These are phyloP conservation scores for Sicyos baderoa DNA, from an alignment of 306 rosid genomes.

Conservation along the genomic window DNA sequence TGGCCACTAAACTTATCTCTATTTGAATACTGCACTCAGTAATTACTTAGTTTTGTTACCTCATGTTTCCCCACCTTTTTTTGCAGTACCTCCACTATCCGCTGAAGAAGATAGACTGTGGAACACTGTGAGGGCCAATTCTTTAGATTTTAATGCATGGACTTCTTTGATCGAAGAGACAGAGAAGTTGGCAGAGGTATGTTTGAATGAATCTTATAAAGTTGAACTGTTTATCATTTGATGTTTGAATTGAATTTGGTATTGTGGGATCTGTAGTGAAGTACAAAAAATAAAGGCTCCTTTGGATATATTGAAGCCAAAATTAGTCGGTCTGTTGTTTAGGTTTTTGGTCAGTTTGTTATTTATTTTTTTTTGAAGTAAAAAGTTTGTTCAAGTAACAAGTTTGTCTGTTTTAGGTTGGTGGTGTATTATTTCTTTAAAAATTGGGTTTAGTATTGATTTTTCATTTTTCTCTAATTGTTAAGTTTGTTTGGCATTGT, in stretches of 20 bases:
- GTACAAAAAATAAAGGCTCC: background rate
- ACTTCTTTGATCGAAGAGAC: slow-evolving; percentile 90
- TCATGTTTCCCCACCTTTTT: slow-evolving; percentile 12
- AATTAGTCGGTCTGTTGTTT: background rate
- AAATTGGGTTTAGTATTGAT: background rate
- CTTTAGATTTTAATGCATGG: slow-evolving; percentile 92
- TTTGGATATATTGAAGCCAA: background rate
- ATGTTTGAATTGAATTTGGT: background rate
- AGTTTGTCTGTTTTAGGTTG: background rate
- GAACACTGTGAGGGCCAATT: slow-evolving; percentile 88
- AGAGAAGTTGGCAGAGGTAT: slow-evolving; percentile 85
- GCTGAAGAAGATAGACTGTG: slow-evolving; percentile 90
- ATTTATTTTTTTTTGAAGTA: background rate
- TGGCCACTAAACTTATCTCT: background rate
- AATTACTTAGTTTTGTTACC: background rate
- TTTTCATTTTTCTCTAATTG: background rate
- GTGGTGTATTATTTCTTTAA: background rate
- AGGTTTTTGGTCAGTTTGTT: background rate
- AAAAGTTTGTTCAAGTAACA: background rate
- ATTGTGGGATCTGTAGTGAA: background rate
- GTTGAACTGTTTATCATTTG: slow-evolving; percentile 6
- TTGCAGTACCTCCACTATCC: slow-evolving; percentile 47
- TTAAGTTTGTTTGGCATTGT: background rate
- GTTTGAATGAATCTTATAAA: slow-evolving; percentile 8
- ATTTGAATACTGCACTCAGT: background rate